phyloP scores from a whole-genome alignment of 2,329 filamentous ascomycete species.

The Pestalotiopsis sp. region DNA sequence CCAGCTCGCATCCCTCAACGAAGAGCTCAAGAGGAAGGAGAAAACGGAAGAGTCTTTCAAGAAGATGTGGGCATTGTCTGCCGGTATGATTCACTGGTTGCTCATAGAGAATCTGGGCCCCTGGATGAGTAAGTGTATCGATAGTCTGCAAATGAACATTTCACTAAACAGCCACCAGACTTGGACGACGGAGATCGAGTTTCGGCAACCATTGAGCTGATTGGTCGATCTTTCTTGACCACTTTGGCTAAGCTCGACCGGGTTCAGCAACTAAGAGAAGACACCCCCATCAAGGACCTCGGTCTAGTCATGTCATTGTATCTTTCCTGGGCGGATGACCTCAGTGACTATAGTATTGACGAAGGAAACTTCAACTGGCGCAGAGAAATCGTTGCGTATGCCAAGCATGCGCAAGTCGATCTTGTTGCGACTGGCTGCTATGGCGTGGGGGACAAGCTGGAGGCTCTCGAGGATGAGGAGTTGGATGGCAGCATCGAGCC shows the following conservation, averaged over 20 bases:
- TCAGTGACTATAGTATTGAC: conserved; percentile 11
- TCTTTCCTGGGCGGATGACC: conserved; percentile 17
- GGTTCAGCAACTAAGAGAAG: conserved; percentile 18
- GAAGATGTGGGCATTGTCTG: conserved; percentile 23
- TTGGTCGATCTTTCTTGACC: conserved; percentile 19
- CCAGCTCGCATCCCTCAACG: neutral
- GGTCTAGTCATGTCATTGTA: conserved; percentile 21
- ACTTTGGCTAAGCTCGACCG: conserved; percentile 18
- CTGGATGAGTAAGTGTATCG: conserved; percentile 21
- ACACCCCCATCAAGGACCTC: conserved; percentile 22
- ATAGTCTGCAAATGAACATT: neutral
- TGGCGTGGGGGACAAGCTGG: conserved; percentile 10
- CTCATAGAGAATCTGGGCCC: conserved; percentile 15
- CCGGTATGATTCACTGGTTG: conserved; percentile 21
- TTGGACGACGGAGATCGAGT: conserved; percentile 14
- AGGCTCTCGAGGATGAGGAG: neutral
- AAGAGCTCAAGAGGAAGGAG: conserved; percentile 22
- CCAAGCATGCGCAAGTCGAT: conserved; percentile 22
- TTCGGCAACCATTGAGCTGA: conserved; percentile 14
- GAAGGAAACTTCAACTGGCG: conserved; percentile 15
- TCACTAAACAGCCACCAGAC: neutral
- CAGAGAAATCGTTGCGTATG: conserved; percentile 21
- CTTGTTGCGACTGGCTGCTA: conserved; percentile 16
- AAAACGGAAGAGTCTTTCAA: conserved; percentile 19
- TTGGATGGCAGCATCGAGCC: too few relatives aligned